Base-by-base conservation (phyloP, 2,329 filamentous ascomycete genomes). In the Fusarium sp. region DNA sequence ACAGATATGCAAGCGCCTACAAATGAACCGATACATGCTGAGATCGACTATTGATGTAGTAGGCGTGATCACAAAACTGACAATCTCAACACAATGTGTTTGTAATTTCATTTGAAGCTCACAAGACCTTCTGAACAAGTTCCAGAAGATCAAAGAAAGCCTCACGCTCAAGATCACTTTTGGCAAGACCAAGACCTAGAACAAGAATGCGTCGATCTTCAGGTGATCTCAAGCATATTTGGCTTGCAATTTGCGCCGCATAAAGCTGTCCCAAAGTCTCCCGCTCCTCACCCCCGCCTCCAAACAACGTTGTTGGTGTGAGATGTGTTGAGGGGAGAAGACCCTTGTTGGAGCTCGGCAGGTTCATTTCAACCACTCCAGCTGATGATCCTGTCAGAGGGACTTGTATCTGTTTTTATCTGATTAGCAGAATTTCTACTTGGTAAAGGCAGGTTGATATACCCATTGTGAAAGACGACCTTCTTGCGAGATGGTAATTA, bases 401-500 rank as follows among this genome's bases (percentile, higher is more conserved):
- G 1, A 97, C 92, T 82, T 96, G 92, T 20, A 94, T 86, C 91
- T 94, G 41, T 20, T 16, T 15, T 16, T 8, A 18, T 4, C 41
- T 0, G 4, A 26, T 65, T 15, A 74, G 65, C 11, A 47, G 45
- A 7, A 13, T 16, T 28, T 20, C 10, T 8, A 33, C 4, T 12
- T 11, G 12, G 4, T 6, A 36, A 9, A 4, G 34, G 8, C 31
- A 50, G n/a, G 6, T 26, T 45, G 18, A 41, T 45, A 37, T 83
- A 97, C 94, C 96, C 96, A 99, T 84, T 98, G 96, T 20, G 92
- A 92, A 46, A 98, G 82, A 62, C 91, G 88, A 8, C 94, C 95
- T 65, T 91, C 88, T 81, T 98, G 96, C 1, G 92, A 92, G 62
- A 98, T 86, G 1, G 94, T 97, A 67, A 99, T 83, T 73, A 99